Percentiles rank a stretch among this genome's conserved stretches.
Conservation (phyloP, 2,329 filamentous ascomycete genomes). For the Talaromyces sp. region DNA sequence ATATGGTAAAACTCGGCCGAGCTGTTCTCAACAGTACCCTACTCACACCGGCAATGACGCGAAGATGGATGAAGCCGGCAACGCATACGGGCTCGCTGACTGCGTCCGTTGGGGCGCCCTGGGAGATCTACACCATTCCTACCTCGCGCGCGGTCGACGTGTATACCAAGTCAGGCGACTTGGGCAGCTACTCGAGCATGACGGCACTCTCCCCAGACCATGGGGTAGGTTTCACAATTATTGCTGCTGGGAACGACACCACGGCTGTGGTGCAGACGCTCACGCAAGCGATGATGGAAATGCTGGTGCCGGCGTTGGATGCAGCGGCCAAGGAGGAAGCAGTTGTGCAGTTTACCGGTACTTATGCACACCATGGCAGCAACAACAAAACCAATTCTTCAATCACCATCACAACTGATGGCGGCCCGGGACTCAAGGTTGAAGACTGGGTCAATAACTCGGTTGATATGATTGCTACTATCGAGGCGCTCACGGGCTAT, state of each 20-base stretch:
- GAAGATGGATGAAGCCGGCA: constrained; percentile 44
- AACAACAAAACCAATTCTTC: neutral
- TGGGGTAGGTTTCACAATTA: constrained; percentile 19
- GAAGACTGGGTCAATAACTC: neutral
- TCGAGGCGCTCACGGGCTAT: neutral
- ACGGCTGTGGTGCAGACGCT: constrained; percentile 16
- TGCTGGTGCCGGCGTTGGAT: constrained; percentile 17
- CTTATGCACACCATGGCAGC: neutral
- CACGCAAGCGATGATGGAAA: constrained; percentile 17
- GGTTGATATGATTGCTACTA: neutral
- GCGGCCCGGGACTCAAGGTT: neutral
- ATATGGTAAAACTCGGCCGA: constrained; percentile 39
- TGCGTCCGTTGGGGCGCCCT: constrained; percentile 40
- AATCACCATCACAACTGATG: neutral
- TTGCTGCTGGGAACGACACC: constrained; percentile 16
- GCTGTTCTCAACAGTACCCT: constrained; percentile 39
- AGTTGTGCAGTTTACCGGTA: neutral
- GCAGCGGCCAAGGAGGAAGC: constrained; percentile 15
- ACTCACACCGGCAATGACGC: constrained; percentile 30
- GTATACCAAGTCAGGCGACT: constrained; percentile 23
- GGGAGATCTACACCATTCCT: constrained; percentile 33
- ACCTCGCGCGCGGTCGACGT: constrained; percentile 16
- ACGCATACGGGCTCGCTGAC: constrained; percentile 34
- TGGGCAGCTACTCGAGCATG: constrained; percentile 20
- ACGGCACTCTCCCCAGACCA: constrained; percentile 24